Base-by-base conservation (phyloP, 2,329 filamentous ascomycete species). In the Alternaria burnsii region DNA sequence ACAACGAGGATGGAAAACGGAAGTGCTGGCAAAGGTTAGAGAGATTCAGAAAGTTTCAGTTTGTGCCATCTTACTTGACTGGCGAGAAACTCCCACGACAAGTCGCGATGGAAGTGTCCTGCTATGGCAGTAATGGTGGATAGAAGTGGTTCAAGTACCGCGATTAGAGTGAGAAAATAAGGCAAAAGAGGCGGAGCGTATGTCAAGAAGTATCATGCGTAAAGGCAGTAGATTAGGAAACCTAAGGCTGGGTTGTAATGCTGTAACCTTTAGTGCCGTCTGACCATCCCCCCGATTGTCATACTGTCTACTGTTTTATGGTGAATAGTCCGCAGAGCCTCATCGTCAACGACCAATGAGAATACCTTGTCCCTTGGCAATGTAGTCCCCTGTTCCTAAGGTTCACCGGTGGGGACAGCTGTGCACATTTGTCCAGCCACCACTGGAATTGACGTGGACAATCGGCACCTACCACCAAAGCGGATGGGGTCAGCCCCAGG, bases 251-350 rank as follows among this genome's bases (percentile, higher is more conserved):
- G 54, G 32, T 69, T 76, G 75, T 69, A 76, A 72, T 68, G 74
- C 74, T 72, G 64, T 54, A 62, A 62, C 57, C 51, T 66, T 58
- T 63, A 60, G 65, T 65, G 60, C 65, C 52, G 61, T 67, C 66
- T 63, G 62, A 57, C 61, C 65, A 61, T 61, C 58, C 40, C 59
- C 65, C 52, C 61, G 63, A 53, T 62, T 62, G 59, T 43, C 67
- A 69, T 69, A 48, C 57, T 65, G 54, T 60, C 50, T 62, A 58
- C 24, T 70, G 62, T 69, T 77, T 76, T 77, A 78, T 76, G 72
- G 60, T 68, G 38, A 55, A 57, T 54, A 58, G 18, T 8, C 26
- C 59, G 75, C 76, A 78, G 76, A 78, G 76, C 76, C 76, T 72
- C 76, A 78, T 74, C 20, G 14, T 34, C 10, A 50, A 20, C 54